These are phyloP conservation scores for Didymella keratinophila DNA, from an alignment of 2,329 filamentous ascomycete genomes.

Conservation along the genomic window DNA sequence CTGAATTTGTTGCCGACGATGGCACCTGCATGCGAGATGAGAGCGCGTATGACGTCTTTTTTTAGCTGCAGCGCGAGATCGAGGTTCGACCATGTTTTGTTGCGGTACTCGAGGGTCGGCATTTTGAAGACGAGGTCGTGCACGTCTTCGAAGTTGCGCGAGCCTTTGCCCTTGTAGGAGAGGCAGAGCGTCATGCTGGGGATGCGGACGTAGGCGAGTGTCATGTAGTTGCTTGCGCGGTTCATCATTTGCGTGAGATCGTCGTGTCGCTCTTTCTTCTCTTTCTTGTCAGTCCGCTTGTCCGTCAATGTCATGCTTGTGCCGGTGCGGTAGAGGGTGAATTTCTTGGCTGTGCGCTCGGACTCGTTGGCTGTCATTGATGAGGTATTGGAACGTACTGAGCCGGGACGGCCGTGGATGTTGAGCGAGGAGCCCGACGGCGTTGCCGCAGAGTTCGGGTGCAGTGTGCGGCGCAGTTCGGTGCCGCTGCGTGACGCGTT, in stretches of 20 bases:
- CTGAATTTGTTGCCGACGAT: slow-evolving; percentile 98
- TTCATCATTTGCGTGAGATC: slow-evolving; percentile 97
- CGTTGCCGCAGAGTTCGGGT: slow-evolving; percentile 37
- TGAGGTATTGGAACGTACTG: slow-evolving; percentile 38
- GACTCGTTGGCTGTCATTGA: slow-evolving; percentile 38
- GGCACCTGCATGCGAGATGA: slow-evolving; percentile 93
- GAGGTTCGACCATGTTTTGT: slow-evolving; percentile 99
- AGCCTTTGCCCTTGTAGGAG: slow-evolving; percentile 94
- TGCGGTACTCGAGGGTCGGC: slow-evolving; percentile 92
- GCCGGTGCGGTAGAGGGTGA: slow-evolving; percentile 51
- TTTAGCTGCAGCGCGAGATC: slow-evolving; percentile 92
- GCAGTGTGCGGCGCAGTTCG: slow-evolving; percentile 43
- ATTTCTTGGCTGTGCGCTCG: slow-evolving; percentile 49
- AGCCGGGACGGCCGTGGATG: slow-evolving; percentile 38
- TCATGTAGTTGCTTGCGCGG: slow-evolving; percentile 96
- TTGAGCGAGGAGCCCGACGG: slow-evolving; percentile 24
- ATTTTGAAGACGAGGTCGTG: slow-evolving; percentile 97
- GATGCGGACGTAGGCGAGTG: slow-evolving; percentile 92
- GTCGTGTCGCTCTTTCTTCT: slow-evolving; percentile 71
- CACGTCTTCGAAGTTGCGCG: slow-evolving; percentile 94
- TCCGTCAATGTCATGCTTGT: slow-evolving; percentile 49
- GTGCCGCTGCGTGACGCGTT: slow-evolving; percentile 39
- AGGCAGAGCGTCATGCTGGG: slow-evolving; percentile 94
- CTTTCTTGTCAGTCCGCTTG: slow-evolving; percentile 56
- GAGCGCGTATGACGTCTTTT: slow-evolving; percentile 89